Evolutionary conservation across 768 basidiomycete species (phyloP), one percentile per base, ranked within the genome.

Genomic region (Trametopsis cervina): DNA sequence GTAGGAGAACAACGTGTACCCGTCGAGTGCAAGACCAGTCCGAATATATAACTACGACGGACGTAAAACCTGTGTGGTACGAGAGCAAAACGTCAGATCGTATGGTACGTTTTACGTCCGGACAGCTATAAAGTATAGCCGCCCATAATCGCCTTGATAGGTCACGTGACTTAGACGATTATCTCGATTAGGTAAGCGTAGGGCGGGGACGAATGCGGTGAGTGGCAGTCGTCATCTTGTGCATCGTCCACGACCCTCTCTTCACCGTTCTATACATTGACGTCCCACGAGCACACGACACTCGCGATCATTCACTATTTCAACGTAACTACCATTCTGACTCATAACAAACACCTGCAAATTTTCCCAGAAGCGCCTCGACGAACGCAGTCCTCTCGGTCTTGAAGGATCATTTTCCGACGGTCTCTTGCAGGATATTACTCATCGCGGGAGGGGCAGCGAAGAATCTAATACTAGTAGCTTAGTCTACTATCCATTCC

Each of bases 241-340:
- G 53, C 55, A 52, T 49, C 54, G 57, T 54, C 59, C 53, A 55
- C 56, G 49, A 55, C 54, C 54, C 52, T 45, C n/a, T n/a, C n/a
- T 54, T 58, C 61, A 47, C 56, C 55, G 59, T 57, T 49, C 48
- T 45, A 49, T 46, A 58, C 61, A 53, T 57, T 57, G 54, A 53
- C 56, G 47, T 57, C 60, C 52, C 54, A 51, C 49, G 46, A 44
- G 40, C 51, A 39, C 39, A 33, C 40, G 46, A 59, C 52, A 39
- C 51, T 54, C 55, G 54, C 55, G 18, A 47, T 45, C 12, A 40
- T 38, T 44, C 22, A 9, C 17, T 36, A 22, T 25, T 24, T 35
- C 40, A 22, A 17, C 50, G 4, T 3, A 17, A 52, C 38, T 25
- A 37, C 42, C 23, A 23, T 29, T 37, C 24, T 44, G 23, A 17